These are phyloP conservation scores for Irpex lacteus DNA, from an alignment of 1,284 basidiomycete species.

Conservation along the genomic window DNA sequence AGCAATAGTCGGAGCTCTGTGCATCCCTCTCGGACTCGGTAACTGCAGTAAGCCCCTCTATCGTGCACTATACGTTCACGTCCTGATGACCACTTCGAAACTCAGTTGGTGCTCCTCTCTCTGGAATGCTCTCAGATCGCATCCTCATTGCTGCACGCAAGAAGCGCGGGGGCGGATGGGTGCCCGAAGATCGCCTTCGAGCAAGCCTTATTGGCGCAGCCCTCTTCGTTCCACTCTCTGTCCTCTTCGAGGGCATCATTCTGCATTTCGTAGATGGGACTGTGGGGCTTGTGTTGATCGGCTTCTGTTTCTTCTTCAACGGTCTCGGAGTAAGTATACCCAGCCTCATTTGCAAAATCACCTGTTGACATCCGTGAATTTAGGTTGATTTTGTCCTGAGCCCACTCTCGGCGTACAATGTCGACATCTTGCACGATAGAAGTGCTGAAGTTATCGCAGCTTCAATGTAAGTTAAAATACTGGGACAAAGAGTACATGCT, in stretches of 20 bases:
- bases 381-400: constrained; percentile 44
- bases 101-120: constrained; percentile 45
- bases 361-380: constrained; percentile 21
- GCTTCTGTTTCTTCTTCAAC: constrained; percentile 46
- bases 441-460: constrained; percentile 54
- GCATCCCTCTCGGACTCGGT: constrained; percentile 54
- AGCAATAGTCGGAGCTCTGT: constrained; percentile 53
- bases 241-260: constrained; percentile 26
- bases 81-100: neutral
- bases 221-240: constrained; percentile 38
- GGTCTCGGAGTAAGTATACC: constrained; percentile 44
- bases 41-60: constrained; percentile 42
- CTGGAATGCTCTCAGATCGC: constrained; percentile 50
- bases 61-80: neutral
- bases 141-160: constrained; percentile 40
- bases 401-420: constrained; percentile 51
- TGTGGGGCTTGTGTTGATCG: constrained; percentile 38
- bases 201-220: constrained; percentile 42
- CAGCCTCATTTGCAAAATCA: neutral
- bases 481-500: neutral
- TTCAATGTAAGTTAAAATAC: constrained; percentile 29
- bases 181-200: constrained; percentile 56
- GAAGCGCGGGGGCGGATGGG: constrained; percentile 42
- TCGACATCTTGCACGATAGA: constrained; percentile 51
- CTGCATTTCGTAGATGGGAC: constrained; percentile 33